phyloP scores from a whole-genome alignment of 176 grass and related monocot species.

The Oryza meyeriana region DNA sequence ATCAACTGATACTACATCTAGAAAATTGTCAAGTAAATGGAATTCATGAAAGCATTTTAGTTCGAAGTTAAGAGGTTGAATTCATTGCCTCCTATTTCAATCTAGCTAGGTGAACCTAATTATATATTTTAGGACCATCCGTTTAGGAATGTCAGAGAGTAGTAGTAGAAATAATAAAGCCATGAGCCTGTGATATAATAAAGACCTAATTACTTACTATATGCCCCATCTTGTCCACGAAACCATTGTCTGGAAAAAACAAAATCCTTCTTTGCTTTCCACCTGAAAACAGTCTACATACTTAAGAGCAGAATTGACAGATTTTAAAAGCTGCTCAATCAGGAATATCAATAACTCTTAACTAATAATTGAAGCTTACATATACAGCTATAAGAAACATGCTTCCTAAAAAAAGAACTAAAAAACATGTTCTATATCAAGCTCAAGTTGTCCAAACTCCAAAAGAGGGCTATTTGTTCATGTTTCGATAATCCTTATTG shows the following conservation, averaged over 20 bases:
- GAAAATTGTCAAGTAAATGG: neutral
- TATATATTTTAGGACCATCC: neutral
- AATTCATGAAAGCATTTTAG: neutral
- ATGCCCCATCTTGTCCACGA: conserved; percentile 81
- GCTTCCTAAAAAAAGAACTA: conserved; percentile 2
- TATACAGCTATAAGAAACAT: neutral
- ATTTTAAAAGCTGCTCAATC: conserved; percentile 4
- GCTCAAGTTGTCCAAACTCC: conserved; percentile 17
- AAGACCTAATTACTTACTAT: conserved; percentile 61
- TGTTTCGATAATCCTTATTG: neutral
- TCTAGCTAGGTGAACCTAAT: conserved; percentile 13
- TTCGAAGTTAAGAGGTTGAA: conserved; percentile 13
- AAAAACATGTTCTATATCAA: neutral
- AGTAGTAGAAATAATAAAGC: neutral
- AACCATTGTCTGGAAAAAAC: conserved; percentile 92
- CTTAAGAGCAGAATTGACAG: conserved; percentile 23
- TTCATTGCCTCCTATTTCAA: neutral
- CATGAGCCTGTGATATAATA: conserved; percentile 8
- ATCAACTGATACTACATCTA: neutral
- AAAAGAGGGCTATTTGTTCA: neutral
- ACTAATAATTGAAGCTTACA: conserved; percentile 12
- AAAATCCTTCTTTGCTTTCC: conserved; percentile 87
- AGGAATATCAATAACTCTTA: neutral
- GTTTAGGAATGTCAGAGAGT: neutral
- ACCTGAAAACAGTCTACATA: conserved; percentile 54